These are phyloP conservation scores for Glycine tomentella DNA, from an alignment of 306 rosid genomes.

Conservation along the genomic window DNA sequence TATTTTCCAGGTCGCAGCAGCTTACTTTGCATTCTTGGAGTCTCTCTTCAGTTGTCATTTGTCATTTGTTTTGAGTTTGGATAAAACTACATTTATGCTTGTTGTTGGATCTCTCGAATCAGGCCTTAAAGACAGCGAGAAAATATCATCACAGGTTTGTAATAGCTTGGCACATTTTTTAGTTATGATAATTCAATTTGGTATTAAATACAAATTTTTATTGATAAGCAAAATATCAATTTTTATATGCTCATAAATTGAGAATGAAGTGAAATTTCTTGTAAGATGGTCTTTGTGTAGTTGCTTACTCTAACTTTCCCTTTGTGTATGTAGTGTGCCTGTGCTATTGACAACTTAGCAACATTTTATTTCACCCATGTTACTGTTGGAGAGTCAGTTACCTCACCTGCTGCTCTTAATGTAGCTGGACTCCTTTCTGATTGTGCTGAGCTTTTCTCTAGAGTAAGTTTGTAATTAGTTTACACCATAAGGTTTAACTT, in stretches of 20 bases:
- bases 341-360: constrained; percentile 83
- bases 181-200: not conserved
- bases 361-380: constrained; percentile 79
- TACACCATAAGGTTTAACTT: constrained; percentile 1
- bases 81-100: constrained; percentile 69
- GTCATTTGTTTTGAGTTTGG: constrained; percentile 70
- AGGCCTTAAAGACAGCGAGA: constrained; percentile 90
- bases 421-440: constrained; percentile 67
- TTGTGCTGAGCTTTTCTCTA: constrained; percentile 74
- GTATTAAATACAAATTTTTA: not conserved
- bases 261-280: constrained; percentile 11
- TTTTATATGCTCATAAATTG: constrained; percentile 23
- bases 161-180: constrained; percentile 12
- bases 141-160: constrained; percentile 83
- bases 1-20: constrained; percentile 70
- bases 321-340: constrained; percentile 68
- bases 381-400: constrained; percentile 71
- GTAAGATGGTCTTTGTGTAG: constrained; percentile 22
- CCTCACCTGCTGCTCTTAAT: constrained; percentile 64
- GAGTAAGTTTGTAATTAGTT: constrained; percentile 61
- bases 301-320: not conserved
- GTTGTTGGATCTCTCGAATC: constrained; percentile 83
- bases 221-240: constrained; percentile 3
- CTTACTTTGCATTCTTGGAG: constrained; percentile 85
- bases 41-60: constrained; percentile 77